Evolutionary conservation across 805 yeast species (phyloP).

Genomic region (Yarrowia osloensis): DNA sequence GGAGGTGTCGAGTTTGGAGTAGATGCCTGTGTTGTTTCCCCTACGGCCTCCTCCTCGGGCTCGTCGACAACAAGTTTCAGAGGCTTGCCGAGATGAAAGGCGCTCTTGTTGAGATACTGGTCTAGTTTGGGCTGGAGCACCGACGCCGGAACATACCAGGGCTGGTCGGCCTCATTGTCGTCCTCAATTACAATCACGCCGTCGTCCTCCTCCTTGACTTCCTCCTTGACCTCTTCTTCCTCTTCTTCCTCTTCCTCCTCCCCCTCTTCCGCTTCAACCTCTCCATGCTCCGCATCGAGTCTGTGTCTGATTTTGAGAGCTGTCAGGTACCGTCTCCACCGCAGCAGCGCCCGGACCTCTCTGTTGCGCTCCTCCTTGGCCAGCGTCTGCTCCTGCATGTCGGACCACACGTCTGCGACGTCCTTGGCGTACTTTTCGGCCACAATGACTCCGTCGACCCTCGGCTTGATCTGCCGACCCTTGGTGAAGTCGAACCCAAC

Average conservation of each 20-base stretch:
- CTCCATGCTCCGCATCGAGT: slow-evolving; percentile 37
- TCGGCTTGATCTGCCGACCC: slow-evolving; percentile 57
- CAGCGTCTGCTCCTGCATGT: slow-evolving; percentile 46
- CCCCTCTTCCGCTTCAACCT: slow-evolving; percentile 12
- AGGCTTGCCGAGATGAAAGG: neutral
- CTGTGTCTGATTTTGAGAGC: slow-evolving; percentile 40
- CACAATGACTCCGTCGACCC: slow-evolving; percentile 74
- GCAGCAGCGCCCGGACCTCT: slow-evolving; percentile 46
- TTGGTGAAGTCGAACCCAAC: slow-evolving; percentile 76
- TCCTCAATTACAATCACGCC: neutral
- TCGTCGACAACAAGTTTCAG: neutral
- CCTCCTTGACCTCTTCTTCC: neutral
- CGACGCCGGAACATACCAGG: neutral
- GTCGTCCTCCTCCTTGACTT: neutral
- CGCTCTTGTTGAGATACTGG: slow-evolving; percentile 6
- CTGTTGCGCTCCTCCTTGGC: slow-evolving; percentile 52
- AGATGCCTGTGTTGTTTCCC: neutral
- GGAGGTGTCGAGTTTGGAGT: neutral
- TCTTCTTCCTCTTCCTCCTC: neutral
- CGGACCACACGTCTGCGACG: slow-evolving; percentile 49
- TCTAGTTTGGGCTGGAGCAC: slow-evolving; percentile 1
- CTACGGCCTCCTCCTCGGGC: neutral
- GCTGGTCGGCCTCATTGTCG: neutral
- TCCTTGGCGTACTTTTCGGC: slow-evolving; percentile 64
- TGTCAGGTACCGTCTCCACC: slow-evolving; percentile 44